These are phyloP conservation scores for Chytridiales sp. DNA, from an alignment of 371 early-diverging fungal genomes.

Conservation along the genomic window DNA sequence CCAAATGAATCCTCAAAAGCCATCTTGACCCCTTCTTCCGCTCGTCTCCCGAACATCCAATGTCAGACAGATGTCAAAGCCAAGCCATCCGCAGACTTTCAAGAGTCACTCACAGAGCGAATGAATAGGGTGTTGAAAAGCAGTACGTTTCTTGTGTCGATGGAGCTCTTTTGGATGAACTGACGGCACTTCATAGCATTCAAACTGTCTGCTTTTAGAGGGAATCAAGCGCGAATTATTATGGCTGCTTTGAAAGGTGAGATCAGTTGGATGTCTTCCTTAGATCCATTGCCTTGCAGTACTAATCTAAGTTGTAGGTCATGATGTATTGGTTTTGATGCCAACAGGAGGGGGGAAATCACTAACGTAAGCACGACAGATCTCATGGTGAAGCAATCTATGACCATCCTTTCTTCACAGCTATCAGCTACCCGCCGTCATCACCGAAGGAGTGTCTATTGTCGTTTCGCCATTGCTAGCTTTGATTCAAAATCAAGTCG, in stretches of 20 bases:
- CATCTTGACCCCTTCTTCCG: too few species aligned
- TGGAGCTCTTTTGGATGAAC: too few species aligned
- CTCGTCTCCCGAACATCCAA: too few species aligned
- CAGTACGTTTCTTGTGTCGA: too few species aligned
- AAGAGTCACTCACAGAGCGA: too few species aligned
- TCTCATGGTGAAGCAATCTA: background rate
- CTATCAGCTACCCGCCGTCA: slow-evolving; percentile 49
- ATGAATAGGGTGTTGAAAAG: too few species aligned
- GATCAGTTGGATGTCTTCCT: too few species aligned
- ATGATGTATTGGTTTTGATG: slow-evolving; percentile 41
- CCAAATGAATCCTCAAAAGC: too few species aligned
- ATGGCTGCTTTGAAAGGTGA: slow-evolving; percentile 35
- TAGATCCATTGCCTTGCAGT: too few species aligned
- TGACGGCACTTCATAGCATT: too few species aligned
- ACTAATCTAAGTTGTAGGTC: background rate
- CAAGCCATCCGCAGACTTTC: too few species aligned
- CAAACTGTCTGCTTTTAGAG: slow-evolving; percentile 36
- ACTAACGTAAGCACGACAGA: slow-evolving; percentile 23
- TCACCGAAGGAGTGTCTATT: slow-evolving; percentile 39
- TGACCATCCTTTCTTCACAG: slow-evolving; percentile 2
- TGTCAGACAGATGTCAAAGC: too few species aligned
- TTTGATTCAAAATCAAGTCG: slow-evolving; percentile 50
- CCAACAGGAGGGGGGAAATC: slow-evolving; percentile 53
- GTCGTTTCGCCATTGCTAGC: slow-evolving; percentile 48
- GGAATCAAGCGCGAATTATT: slow-evolving; percentile 39